Conservation (phyloP, 495 filamentous ascomycete genomes). For the Evernia prunastri region DNA sequence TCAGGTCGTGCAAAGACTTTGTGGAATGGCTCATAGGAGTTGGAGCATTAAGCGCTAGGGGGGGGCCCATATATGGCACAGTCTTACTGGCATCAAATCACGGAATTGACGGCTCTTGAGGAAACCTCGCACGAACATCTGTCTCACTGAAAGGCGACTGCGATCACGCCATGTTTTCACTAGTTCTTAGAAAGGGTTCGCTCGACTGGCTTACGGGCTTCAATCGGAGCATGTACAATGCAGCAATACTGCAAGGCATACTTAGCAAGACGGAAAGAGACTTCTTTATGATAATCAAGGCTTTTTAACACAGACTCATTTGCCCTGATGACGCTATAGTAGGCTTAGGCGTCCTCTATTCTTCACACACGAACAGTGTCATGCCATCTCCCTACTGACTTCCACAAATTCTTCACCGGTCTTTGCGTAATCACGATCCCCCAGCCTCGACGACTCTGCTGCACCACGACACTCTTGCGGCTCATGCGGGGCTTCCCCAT, state of each 20-base stretch:
- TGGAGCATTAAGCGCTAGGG: slow-evolving; percentile 44
- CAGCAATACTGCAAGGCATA: not conserved
- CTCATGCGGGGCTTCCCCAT: not conserved
- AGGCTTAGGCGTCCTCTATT: not conserved
- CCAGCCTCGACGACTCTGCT: not conserved
- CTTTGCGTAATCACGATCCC: not conserved
- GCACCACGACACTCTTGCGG: not conserved
- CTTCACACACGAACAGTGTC: not conserved
- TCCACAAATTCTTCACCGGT: not conserved
- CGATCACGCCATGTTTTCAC: not conserved
- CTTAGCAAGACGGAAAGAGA: not conserved
- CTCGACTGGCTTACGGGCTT: not conserved
- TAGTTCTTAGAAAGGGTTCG: not conserved
- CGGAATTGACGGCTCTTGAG: not conserved
- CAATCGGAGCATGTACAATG: not conserved
- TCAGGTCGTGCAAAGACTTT: slow-evolving; percentile 71
- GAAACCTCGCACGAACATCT: not conserved
- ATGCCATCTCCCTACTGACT: not conserved
- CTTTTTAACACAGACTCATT: not conserved
- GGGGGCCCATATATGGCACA: not conserved
- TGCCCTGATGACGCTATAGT: not conserved
- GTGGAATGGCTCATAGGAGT: slow-evolving; percentile 60
- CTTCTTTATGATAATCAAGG: not conserved
- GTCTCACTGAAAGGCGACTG: not conserved
- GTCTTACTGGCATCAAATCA: not conserved